Evolutionary conservation across 129 eudicot species (phyloP).

Genomic region (Sambucus nigra): DNA sequence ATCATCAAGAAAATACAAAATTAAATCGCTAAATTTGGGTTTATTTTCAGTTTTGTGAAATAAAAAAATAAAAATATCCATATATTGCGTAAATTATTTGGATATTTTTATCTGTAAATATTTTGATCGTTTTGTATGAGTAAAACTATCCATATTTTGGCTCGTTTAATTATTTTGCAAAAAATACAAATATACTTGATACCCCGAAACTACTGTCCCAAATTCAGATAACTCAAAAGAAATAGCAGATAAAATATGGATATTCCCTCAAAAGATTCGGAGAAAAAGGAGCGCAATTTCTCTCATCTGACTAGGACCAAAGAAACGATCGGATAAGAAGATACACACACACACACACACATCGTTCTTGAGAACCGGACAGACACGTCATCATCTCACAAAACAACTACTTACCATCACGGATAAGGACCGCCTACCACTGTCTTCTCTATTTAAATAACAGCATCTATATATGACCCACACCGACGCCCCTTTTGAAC

Average conservation of each 20-base stretch:
- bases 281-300: not conserved
- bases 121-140: too few relatives aligned
- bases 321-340: conserved; percentile 6
- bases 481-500: conserved; percentile 3
- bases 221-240: too few relatives aligned
- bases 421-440: not conserved
- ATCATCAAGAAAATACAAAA: too few relatives aligned
- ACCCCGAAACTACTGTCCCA: too few relatives aligned
- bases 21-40: too few relatives aligned
- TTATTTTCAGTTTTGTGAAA: too few relatives aligned
- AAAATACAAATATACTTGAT: too few relatives aligned
- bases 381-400: not conserved
- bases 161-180: too few relatives aligned
- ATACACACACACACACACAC: not conserved
- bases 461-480: not conserved
- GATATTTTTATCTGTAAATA: too few relatives aligned
- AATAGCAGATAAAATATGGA: not conserved
- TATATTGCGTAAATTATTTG: too few relatives aligned
- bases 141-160: too few relatives aligned
- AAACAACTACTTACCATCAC: not conserved
- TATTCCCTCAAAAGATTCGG: not conserved
- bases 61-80: too few relatives aligned
- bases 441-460: conserved; percentile 10
- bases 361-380: not conserved
- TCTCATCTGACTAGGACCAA: not conserved